These are phyloP conservation scores for Crithidia brevicula DNA, from an alignment of 208 protist species.

Conservation along the genomic window DNA sequence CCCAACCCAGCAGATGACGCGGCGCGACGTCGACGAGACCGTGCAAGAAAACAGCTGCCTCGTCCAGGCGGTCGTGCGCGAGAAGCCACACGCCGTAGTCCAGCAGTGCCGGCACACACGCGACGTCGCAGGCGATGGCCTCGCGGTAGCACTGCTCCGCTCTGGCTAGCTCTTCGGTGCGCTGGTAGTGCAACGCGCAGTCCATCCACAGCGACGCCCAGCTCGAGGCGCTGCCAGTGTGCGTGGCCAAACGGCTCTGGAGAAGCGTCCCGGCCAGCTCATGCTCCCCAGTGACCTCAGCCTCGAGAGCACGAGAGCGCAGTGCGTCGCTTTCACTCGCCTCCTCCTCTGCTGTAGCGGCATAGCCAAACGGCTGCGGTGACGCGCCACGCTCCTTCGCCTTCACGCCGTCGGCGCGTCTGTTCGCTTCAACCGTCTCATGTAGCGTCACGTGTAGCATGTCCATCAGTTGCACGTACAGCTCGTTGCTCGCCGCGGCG, in stretches of 20 bases:
- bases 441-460: slow-evolving; percentile 76
- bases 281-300: slow-evolving; percentile 71
- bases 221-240: slow-evolving; percentile 15
- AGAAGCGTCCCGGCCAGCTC: slow-evolving; percentile 69
- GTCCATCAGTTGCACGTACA: slow-evolving; percentile 91
- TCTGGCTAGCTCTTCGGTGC: slow-evolving; percentile 69
- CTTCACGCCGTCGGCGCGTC: not conserved
- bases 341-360: slow-evolving; percentile 4
- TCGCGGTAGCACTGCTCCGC: slow-evolving; percentile 93
- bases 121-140: slow-evolving; percentile 73
- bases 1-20: slow-evolving; percentile 65
- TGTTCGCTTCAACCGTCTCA: not conserved
- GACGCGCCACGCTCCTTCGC: no score
- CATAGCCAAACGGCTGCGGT: no score
- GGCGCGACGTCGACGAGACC: slow-evolving; percentile 64
- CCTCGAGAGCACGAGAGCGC: slow-evolving; percentile 80
- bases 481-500: slow-evolving; percentile 73
- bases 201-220: slow-evolving; percentile 69
- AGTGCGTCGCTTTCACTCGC: slow-evolving; percentile 28
- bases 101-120: slow-evolving; percentile 59
- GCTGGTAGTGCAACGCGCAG: slow-evolving; percentile 79
- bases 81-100: slow-evolving; percentile 86
- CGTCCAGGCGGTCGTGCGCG: slow-evolving; percentile 70
- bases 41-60: slow-evolving; percentile 91
- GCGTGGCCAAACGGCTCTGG: slow-evolving; percentile 74